These are phyloP conservation scores for Penicillium malachiteum DNA, from an alignment of 495 filamentous ascomycete genomes.

Conservation along the genomic window DNA sequence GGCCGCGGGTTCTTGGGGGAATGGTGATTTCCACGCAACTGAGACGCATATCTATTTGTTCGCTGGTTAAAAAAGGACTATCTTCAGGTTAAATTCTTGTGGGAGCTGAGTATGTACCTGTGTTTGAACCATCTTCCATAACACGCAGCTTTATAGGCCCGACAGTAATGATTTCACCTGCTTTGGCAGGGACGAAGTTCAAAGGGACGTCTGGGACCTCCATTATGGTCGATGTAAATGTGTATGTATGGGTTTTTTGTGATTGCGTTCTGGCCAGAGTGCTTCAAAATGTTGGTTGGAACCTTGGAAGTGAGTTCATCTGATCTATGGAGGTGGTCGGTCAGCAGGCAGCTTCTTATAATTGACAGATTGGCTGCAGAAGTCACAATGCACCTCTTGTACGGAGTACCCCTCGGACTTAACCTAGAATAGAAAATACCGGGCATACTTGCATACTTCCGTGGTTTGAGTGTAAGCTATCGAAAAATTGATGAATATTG, in stretches of 20 bases:
- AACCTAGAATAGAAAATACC: no score
- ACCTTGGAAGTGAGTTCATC: no score
- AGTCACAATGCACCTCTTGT: no score
- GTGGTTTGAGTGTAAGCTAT: no score
- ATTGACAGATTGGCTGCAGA: no score
- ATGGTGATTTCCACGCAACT: conserved; percentile 3
- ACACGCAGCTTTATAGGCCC: neutral
- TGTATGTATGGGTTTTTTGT: neutral
- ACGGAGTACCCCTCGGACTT: no score
- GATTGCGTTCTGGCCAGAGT: neutral
- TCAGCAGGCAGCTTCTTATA: no score
- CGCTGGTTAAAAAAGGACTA: neutral
- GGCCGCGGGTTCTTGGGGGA: neutral
- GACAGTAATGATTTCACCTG: neutral
- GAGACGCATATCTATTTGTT: conserved; percentile 9
- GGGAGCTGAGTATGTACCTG: neutral
- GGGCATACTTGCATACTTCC: no score
- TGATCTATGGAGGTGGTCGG: no score
- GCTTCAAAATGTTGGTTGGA: no score
- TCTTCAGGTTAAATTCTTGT: no score
- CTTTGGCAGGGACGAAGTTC: neutral
- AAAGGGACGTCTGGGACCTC: neutral
- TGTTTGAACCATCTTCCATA: conserved; percentile 2
- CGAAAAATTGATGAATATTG: no score
- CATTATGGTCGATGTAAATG: neutral